A percentile compares a stretch with the other conserved stretches of the same genome.
Conservation (phyloP, 805 yeast genomes). For the Candida ortonii region DNA sequence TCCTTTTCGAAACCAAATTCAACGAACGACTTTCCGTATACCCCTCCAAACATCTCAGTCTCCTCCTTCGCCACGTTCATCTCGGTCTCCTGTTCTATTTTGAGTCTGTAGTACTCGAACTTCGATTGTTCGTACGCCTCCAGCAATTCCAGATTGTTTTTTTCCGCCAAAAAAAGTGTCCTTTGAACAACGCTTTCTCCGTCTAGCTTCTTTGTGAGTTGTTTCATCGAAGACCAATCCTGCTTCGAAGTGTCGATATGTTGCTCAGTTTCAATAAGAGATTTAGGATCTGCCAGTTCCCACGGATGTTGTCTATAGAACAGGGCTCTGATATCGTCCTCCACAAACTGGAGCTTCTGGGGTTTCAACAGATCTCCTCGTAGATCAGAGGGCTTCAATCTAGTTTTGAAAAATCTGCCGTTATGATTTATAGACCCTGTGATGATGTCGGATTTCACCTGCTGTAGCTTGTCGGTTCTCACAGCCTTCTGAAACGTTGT, state of each 20-base stretch:
- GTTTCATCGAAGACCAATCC: constrained; percentile 82
- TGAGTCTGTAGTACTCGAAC: constrained; percentile 79
- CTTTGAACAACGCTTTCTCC: constrained; percentile 89
- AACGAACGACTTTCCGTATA: constrained; percentile 57
- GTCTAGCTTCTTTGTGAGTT: constrained; percentile 69
- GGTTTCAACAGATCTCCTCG: constrained; percentile 47
- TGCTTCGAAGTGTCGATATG: constrained; percentile 43
- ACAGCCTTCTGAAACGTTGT: constrained; percentile 52
- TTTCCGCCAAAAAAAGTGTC: constrained; percentile 52
- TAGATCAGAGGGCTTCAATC: constrained; percentile 37
- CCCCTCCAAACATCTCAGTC: constrained; percentile 79
- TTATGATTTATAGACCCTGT: constrained; percentile 14
- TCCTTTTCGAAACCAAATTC: constrained; percentile 71
- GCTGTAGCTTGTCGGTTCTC: constrained; percentile 28
- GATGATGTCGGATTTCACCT: constrained; percentile 22
- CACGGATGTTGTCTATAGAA: constrained; percentile 96
- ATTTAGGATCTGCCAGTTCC: constrained; percentile 92
- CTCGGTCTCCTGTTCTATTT: constrained; percentile 81
- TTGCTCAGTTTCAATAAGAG: constrained; percentile 72
- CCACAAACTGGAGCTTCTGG: constrained; percentile 55
- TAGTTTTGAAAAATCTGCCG: constrained; percentile 42
- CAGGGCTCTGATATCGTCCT: constrained; percentile 77
- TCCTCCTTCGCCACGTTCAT: constrained; percentile 75
- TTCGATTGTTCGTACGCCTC: constrained; percentile 85
- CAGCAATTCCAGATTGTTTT: constrained; percentile 37